Evolutionary conservation across 352 stramenopile species (phyloP), one percentile per base, ranked within the genome.

Genomic region (Chrysophaeum taylorii): DNA sequence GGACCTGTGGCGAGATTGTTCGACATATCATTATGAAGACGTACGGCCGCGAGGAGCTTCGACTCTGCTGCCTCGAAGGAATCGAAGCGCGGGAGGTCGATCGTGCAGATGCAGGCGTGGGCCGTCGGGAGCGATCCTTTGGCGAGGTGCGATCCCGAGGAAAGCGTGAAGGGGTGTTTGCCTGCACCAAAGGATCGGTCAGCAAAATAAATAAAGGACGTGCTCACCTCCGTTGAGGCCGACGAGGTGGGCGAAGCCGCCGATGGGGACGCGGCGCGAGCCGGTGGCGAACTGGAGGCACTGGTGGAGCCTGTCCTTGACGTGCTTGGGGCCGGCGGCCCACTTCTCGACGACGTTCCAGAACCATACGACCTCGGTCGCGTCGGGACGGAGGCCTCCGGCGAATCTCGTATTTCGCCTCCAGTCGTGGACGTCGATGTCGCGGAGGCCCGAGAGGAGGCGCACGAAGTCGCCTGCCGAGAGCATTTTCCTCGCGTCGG

Each of bases 271-370:
- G 9, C 57, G 31, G 2, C 57, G 57, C 9, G 57, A 42, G 33
- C 57, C 57, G 2, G 57, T 66, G 14, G 57, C 57, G 57, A 66
- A 66, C 57, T 66, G 57, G 57, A 66, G 57, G 14, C 41, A 36
- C 5, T 36, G 33, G 57, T 66, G 57, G 33, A 66, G 36, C 21
- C 57, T 15, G 2, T 7, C 1, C 27, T 62, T 62, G 50, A 15
- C 23, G 4, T 25, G 2, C 52, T 25, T 25, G 7, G 5, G 9
- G 5, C 1, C 18, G 9, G 9, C 25, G 18, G 57, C 31, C 57
- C 57, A 66, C 9, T 31, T n/a, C 2, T 48, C 33, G 31, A 66
- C 57, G 12, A 45, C 35, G 21, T 4, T 2, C 57, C 57, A 66
- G 35, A 66, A 66, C 12, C 18, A 31, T 1, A 14, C 1, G 1